phyloP scores from a whole-genome alignment of 129 eudicot species.

The Mikania micrantha region DNA sequence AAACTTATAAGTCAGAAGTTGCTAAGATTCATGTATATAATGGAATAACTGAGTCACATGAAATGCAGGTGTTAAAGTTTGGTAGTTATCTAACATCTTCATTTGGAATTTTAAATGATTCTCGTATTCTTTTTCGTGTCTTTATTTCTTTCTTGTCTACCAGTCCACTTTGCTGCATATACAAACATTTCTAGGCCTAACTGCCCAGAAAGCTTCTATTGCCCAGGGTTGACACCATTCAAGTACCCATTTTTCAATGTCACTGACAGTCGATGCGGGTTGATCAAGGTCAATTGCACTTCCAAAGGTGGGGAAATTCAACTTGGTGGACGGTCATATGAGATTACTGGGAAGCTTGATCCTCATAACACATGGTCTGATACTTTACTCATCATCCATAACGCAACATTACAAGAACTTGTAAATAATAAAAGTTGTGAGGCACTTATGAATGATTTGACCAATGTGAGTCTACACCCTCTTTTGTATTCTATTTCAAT shows the following conservation, averaged over 20 bases:
- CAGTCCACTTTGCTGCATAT: neutral
- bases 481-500: conserved; percentile 22
- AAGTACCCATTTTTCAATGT: conserved; percentile 7
- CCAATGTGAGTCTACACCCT: conserved; percentile 7
- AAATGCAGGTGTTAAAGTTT: neutral
- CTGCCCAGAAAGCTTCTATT: conserved; percentile 8
- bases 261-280: neutral
- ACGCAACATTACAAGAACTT: neutral
- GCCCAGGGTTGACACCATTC: neutral
- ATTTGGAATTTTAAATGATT: conserved; percentile 8
- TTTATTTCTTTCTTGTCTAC: neutral
- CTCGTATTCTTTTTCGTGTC: neutral
- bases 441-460: neutral
- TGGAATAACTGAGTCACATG: neutral
- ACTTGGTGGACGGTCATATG: neutral
- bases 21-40: neutral
- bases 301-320: neutral
- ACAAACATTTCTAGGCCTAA: neutral
- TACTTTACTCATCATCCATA: neutral
- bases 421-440: conserved; percentile 5
- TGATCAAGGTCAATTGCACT: conserved; percentile 5
- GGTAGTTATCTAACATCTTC: neutral
- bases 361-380: neutral
- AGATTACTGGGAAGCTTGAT: neutral
- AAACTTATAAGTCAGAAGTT: neutral